phyloP scores from a whole-genome alignment of 345 rosid species.

The Combretum micranthum region DNA sequence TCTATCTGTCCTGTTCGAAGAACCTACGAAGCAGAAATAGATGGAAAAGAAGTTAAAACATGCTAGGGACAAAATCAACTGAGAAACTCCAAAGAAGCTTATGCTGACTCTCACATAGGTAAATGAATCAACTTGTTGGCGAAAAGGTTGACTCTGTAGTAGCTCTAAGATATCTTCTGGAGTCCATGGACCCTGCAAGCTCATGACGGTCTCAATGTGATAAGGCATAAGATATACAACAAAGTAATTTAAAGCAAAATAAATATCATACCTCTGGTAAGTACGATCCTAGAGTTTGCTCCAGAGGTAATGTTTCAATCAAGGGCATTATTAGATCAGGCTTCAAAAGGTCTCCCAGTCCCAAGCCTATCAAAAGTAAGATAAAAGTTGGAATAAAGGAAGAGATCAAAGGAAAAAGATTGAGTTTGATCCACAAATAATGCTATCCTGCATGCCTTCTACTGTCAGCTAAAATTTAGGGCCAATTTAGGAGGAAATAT shows the following conservation, averaged over 20 bases:
- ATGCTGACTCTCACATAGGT: slow-evolving; percentile 52
- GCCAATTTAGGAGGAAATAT: no score
- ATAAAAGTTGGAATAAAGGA: slow-evolving; percentile 8
- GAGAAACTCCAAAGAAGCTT: slow-evolving; percentile 2
- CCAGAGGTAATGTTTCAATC: slow-evolving; percentile 57
- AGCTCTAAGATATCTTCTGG: slow-evolving; percentile 76
- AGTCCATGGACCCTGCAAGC: slow-evolving; percentile 64
- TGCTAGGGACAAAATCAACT: neutral
- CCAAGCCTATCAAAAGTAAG: slow-evolving; percentile 43
- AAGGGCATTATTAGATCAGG: slow-evolving; percentile 91
- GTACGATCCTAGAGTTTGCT: slow-evolving; percentile 58
- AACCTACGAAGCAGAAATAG: slow-evolving; percentile 38
- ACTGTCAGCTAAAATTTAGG: no score
- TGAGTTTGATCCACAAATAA: no score
- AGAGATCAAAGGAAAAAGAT: neutral
- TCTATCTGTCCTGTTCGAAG: slow-evolving; percentile 95
- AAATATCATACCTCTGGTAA: slow-evolving; percentile 70
- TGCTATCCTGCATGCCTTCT: no score
- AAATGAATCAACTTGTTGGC: slow-evolving; percentile 97
- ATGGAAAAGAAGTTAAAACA: slow-evolving; percentile 4
- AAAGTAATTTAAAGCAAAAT: slow-evolving; percentile 5
- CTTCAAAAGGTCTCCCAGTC: slow-evolving; percentile 76
- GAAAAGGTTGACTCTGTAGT: slow-evolving; percentile 89
- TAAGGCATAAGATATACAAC: neutral
- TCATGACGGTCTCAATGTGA: slow-evolving; percentile 10